Evolutionary conservation across 441 rosid species (phyloP), one percentile per base, ranked within the genome.

Genomic region (Arabidopsis lyrata): DNA sequence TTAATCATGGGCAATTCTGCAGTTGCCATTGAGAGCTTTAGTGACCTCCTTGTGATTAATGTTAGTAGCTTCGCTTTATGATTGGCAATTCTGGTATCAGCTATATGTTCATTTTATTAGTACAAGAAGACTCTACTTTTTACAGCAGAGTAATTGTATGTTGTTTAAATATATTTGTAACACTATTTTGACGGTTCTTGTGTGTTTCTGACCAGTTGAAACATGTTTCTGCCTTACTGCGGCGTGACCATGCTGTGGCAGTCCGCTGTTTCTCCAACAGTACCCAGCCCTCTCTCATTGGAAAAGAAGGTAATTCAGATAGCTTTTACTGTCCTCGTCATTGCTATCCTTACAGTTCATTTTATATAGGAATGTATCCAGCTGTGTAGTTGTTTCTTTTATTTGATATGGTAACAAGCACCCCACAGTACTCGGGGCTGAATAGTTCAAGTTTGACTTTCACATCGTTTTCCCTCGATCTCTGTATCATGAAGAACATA

Each of bases 251-350:
- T 77, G 85, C 86, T 10, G 36, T 77, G 68, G 75, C 81, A 66
- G 84, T 76, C 59, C 87, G 90, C 5, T 84, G 90, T 79, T 84
- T 88, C 79, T 83, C 97, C 42, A 78, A 83, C 56, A 83, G 74
- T 50, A 57, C 76, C n/a, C 83, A 68, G 5, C 50, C 78, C 66
- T 80, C 84, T 54, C 63, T 64, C 69, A 27, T 65, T 78, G 86
- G 68, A 78, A 77, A 80, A 39, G 78, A 82, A 81, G 93, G 96
- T 92, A 81, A 44, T 66, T 38, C 8, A 4, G 20, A 22, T 20
- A 5, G 18, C 29, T 58, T 12, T 60, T 13, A 39, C 22, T 47
- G 44, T 39, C 12, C 34, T 74, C 57, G 39, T 78, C 63, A 18
- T 49, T 62, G 15, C 49, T 34, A 10, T 61, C 42, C 41, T 13